Conservation (phyloP, 805 yeast species). For the Sugiyamaella smithiae region DNA sequence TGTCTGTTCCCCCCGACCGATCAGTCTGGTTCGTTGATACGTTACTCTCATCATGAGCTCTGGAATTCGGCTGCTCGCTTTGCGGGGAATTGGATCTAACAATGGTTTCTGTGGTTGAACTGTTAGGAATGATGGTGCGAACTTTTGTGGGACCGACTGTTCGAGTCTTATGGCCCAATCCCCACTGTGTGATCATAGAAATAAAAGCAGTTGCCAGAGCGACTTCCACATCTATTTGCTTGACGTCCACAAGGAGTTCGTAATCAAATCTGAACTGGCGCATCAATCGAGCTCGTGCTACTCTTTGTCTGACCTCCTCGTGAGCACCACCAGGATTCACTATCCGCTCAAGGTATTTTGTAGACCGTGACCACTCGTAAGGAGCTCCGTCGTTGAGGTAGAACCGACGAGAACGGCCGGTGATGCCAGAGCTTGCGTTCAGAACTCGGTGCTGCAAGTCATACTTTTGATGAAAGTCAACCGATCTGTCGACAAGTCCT, state of each 20-base stretch:
- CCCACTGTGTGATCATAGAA: slow-evolving; percentile 69
- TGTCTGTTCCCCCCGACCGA: too few relatives aligned
- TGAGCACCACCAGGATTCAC: slow-evolving; percentile 55
- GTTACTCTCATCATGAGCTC: too few relatives aligned
- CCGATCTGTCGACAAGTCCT: slow-evolving; percentile 45
- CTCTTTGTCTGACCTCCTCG: slow-evolving; percentile 52
- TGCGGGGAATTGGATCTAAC: too few relatives aligned
- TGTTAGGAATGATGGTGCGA: too few relatives aligned
- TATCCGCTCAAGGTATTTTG: slow-evolving; percentile 51
- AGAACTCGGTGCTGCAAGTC: slow-evolving; percentile 48
- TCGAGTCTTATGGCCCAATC: slow-evolving; percentile 50
- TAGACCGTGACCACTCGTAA: slow-evolving; percentile 54
- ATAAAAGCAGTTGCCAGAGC: slow-evolving; percentile 60
- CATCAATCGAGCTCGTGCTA: slow-evolving; percentile 55
- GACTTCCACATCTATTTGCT: slow-evolving; percentile 46
- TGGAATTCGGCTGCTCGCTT: too few relatives aligned
- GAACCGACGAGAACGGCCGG: slow-evolving; percentile 47
- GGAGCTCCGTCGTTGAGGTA: slow-evolving; percentile 51
- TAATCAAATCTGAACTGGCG: slow-evolving; percentile 59
- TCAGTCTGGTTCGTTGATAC: too few relatives aligned
- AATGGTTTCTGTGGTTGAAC: too few relatives aligned
- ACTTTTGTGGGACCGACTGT: slow-evolving; percentile 51
- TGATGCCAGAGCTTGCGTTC: slow-evolving; percentile 36
- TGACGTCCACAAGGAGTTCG: slow-evolving; percentile 52
- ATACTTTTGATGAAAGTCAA: slow-evolving; percentile 48